Evolutionary conservation across 306 rosid genomes (phyloP).

Genomic region (Begonia masoniana): DNA sequence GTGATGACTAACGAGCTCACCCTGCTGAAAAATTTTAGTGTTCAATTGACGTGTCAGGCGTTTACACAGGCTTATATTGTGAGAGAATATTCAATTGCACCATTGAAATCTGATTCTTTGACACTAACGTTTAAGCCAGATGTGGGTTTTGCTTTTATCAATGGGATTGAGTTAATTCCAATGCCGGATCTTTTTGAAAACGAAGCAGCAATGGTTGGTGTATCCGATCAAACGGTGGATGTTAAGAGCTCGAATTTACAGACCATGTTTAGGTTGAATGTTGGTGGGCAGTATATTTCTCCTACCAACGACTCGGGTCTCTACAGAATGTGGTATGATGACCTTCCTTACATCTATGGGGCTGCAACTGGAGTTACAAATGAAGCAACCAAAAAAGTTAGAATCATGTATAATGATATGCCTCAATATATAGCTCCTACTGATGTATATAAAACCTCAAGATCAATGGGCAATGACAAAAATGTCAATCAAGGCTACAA

Average conservation of each 20-base stretch:
- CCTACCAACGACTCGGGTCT: conserved; percentile 33
- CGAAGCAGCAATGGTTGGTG: conserved; percentile 15
- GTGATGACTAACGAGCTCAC: conserved; percentile 21
- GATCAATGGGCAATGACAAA: conserved; percentile 27
- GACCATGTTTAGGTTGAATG: conserved; percentile 29
- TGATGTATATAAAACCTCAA: conserved; percentile 21
- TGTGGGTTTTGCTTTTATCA: conserved; percentile 28
- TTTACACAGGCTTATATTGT: conserved; percentile 30
- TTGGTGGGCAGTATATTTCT: conserved; percentile 29
- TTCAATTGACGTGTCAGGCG: conserved; percentile 25
- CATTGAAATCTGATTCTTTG: conserved; percentile 9
- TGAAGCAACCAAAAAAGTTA: conserved; percentile 4
- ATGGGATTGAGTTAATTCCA: conserved; percentile 28
- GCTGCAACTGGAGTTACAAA: conserved; percentile 20
- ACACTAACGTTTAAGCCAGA: conserved; percentile 21
- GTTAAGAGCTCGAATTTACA: conserved; percentile 13
- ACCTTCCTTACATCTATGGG: conserved; percentile 23
- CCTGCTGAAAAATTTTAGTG: conserved; percentile 31
- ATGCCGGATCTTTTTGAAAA: conserved; percentile 14
- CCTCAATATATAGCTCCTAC: conserved; percentile 22
- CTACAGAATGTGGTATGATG: conserved; percentile 31
- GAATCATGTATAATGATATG: conserved; percentile 16
- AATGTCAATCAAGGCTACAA: conserved; percentile 15
- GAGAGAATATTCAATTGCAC: conserved; percentile 22
- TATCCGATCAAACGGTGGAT: conserved; percentile 11